phyloP scores from a whole-genome alignment of 2,329 filamentous ascomycete species.

The Aspergillus ochraceus region DNA sequence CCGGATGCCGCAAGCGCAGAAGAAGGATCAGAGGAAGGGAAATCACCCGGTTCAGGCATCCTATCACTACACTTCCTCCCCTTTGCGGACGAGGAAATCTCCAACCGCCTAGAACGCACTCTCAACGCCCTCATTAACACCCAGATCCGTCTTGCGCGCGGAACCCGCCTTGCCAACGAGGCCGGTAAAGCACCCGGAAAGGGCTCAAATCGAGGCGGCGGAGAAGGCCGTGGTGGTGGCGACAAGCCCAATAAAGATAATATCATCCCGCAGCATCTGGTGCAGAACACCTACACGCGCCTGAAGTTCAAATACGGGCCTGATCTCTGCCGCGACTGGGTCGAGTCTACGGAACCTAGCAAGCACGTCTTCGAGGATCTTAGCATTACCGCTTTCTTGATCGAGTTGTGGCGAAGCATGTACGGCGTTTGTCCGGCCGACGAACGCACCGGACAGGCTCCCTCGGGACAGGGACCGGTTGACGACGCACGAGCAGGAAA shows the following conservation, averaged over 20 bases:
- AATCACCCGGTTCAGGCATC: constrained; percentile 30
- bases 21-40: constrained; percentile 25
- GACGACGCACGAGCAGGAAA: no score
- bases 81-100: constrained; percentile 44
- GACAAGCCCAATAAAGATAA: constrained; percentile 81
- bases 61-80: constrained; percentile 55
- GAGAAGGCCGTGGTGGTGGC: constrained; percentile 53
- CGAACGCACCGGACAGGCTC: constrained; percentile 13
- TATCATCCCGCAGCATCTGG: constrained; percentile 70
- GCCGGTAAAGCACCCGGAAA: neutral
- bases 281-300: constrained; percentile 78
- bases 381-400: constrained; percentile 84
- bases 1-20: neutral
- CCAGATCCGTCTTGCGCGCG: constrained; percentile 36
- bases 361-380: constrained; percentile 98
- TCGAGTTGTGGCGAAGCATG: constrained; percentile 87
- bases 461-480: constrained; percentile 22
- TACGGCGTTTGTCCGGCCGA: constrained; percentile 52
- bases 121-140: constrained; percentile 38
- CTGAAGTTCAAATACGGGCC: constrained; percentile 80
- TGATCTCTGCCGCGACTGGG: constrained; percentile 71
- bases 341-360: constrained; percentile 78
- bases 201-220: neutral
- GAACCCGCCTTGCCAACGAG: constrained; percentile 19
- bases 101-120: constrained; percentile 39